These are phyloP conservation scores for Glycyrrhiza uralensis DNA, from an alignment of 306 rosid species.

Conservation along the genomic window DNA sequence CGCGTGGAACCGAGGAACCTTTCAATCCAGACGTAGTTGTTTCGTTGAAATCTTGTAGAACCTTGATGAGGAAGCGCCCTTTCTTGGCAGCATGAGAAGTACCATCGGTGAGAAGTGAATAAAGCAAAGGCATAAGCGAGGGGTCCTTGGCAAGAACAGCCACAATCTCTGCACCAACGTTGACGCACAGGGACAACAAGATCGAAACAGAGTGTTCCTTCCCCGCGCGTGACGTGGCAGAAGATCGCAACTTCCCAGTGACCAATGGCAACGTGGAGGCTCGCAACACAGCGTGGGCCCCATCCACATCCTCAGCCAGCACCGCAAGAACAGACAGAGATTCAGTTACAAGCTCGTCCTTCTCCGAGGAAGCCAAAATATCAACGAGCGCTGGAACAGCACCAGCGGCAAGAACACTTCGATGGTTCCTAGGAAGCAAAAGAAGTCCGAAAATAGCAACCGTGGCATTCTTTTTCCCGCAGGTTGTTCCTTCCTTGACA, in stretches of 20 bases:
- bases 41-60: slow-evolving; percentile 57
- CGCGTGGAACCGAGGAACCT: slow-evolving; percentile 29
- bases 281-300: slow-evolving; percentile 39
- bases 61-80: slow-evolving; percentile 57
- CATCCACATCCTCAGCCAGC: slow-evolving; percentile 58
- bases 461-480: slow-evolving; percentile 71
- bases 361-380: slow-evolving; percentile 44
- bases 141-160: slow-evolving; percentile 45
- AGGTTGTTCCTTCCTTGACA: slow-evolving; percentile 54
- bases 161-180: slow-evolving; percentile 54
- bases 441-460: slow-evolving; percentile 73
- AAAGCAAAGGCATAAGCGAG: slow-evolving; percentile 52
- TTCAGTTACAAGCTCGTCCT: slow-evolving; percentile 46
- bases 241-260: slow-evolving; percentile 29
- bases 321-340: slow-evolving; percentile 56
- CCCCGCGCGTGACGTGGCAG: slow-evolving; percentile 20
- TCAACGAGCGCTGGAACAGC: slow-evolving; percentile 42
- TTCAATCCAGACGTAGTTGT: slow-evolving; percentile 33
- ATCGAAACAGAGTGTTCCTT: slow-evolving; percentile 66
- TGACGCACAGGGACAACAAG: slow-evolving; percentile 54
- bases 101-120: slow-evolving; percentile 55
- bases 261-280: slow-evolving; percentile 34
- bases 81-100: slow-evolving; percentile 56
- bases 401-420: slow-evolving; percentile 49
- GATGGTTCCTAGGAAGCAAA: slow-evolving; percentile 44